These are phyloP conservation scores for Panicum virgatum DNA, from an alignment of 202 grass and related monocot species.

Conservation along the genomic window DNA sequence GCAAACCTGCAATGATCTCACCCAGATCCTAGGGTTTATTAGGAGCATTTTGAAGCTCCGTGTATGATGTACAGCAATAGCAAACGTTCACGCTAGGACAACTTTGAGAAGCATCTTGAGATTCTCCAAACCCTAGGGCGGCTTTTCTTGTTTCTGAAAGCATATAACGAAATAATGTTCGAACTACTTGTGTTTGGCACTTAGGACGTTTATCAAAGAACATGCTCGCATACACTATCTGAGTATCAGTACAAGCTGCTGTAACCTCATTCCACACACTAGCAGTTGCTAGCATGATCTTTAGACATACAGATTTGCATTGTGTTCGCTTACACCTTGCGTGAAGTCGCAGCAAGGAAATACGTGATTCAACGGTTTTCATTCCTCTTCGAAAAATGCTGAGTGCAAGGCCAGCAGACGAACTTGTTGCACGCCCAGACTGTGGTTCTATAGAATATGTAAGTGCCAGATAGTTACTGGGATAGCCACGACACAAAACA, in stretches of 20 bases:
- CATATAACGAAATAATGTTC: neutral
- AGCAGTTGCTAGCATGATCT: neutral
- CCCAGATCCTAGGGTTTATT: neutral
- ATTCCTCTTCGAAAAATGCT: neutral
- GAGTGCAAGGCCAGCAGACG: neutral
- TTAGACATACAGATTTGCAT: neutral
- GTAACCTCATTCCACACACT: no score
- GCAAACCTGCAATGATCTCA: neutral
- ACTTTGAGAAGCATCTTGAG: conserved; percentile 16
- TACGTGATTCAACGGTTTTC: neutral
- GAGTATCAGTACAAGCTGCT: no score
- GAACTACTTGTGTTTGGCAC: neutral
- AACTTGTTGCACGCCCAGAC: neutral
- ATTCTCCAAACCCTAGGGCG: neutral
- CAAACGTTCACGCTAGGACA: neutral
- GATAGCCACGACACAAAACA: neutral
- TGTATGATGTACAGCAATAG: conserved; percentile 45
- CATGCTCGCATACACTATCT: neutral
- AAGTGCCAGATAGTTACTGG: neutral
- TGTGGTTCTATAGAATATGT: neutral
- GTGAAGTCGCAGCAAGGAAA: neutral
- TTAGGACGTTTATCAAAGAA: neutral
- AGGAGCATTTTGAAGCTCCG: conserved; percentile 20
- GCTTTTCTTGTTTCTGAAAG: neutral
- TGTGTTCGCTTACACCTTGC: neutral